Evolutionary conservation across 768 basidiomycete species (phyloP).

Genomic region (Lyophyllum decastes): DNA sequence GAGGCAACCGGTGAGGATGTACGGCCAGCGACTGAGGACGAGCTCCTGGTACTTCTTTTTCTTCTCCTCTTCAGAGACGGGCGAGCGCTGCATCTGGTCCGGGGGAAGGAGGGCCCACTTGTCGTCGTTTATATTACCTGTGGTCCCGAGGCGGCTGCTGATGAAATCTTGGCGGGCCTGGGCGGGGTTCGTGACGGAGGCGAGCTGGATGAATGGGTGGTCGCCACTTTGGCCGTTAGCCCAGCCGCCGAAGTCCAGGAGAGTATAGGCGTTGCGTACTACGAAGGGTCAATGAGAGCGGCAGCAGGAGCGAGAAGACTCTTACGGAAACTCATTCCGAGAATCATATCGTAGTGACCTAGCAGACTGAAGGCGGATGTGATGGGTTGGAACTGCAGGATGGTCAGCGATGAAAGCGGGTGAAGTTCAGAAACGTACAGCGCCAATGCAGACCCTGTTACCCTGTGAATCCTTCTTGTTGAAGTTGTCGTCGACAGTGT

Average conservation of each 20-base stretch:
- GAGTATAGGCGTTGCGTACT: constrained; percentile 79
- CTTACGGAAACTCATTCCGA: constrained; percentile 81
- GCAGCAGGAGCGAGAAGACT: not conserved
- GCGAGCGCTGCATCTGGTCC: constrained; percentile 60
- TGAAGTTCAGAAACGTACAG: constrained; percentile 41
- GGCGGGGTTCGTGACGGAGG: constrained; percentile 54
- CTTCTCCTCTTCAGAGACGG: constrained; percentile 63
- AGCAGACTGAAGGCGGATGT: constrained; percentile 77
- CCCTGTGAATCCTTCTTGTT: constrained; percentile 46
- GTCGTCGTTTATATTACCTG: constrained; percentile 54
- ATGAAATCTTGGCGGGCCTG: constrained; percentile 70
- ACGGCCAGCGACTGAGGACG: constrained; percentile 73
- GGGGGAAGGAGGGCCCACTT: constrained; percentile 63
- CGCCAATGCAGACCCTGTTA: constrained; percentile 62
- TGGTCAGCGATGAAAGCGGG: constrained; percentile 6
- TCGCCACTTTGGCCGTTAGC: constrained; percentile 47
- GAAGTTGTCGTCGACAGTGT: constrained; percentile 64
- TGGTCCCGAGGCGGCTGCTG: constrained; percentile 56
- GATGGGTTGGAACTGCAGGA: constrained; percentile 74
- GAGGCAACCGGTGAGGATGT: constrained; percentile 65
- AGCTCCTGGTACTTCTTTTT: constrained; percentile 65
- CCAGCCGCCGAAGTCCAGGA: constrained; percentile 74
- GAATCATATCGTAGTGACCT: constrained; percentile 80
- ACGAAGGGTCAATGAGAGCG: constrained; percentile 5
- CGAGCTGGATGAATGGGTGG: constrained; percentile 71